Base-by-base conservation (phyloP, 169 alveolate genomes). In the Eimeria acervulina region DNA sequence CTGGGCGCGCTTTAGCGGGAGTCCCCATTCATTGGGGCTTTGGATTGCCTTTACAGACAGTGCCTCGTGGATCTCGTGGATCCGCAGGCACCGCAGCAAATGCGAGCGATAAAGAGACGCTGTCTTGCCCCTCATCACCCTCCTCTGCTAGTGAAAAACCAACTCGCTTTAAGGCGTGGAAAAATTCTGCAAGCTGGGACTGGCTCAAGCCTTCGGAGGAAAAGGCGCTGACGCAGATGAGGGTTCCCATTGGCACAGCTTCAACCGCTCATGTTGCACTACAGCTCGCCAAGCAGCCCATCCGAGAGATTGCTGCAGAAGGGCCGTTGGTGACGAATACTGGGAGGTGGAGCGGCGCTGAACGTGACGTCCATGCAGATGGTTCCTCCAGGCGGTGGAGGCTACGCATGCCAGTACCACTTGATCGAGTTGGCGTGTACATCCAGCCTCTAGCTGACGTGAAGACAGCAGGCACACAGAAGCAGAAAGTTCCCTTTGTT, bases 351-450 rank as follows among this genome's bases (percentile, higher is more conserved):
- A 31, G 47, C 59, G 17, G 3, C 19, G 68, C 31, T 36, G 80
- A 59, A 38, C 21, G n/a, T 28, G 74, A 19, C 26, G 78, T 31
- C 13, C 36, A 31, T 26, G 52, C 1, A 33, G 93, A 17, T 1
- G 93, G 55, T 28, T 51, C 44, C 80, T 85, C 21, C 93, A 51
- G 59, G 55, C 74, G 55, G 51, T 85, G 93, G 93, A 85, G 52
- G 59, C 93, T 85, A 38, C 55, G 59, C n/a, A 51, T 55, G 78
- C 92, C 95, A 33, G 95, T 92, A n/a, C 95, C 95, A 0, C 78
- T 92, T 42, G 95, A 92, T 55, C 70, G 95, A 12, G 91, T 92
- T 55, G 95, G 95, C n/a, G 95, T 92, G 72, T 92, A 92, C 88
- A 55, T 74, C 17, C 95, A 92, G 72, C 92, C 95, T 15, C 72